These are phyloP conservation scores for Tuber borchii DNA, from an alignment of 495 filamentous ascomycete genomes.

Conservation along the genomic window DNA sequence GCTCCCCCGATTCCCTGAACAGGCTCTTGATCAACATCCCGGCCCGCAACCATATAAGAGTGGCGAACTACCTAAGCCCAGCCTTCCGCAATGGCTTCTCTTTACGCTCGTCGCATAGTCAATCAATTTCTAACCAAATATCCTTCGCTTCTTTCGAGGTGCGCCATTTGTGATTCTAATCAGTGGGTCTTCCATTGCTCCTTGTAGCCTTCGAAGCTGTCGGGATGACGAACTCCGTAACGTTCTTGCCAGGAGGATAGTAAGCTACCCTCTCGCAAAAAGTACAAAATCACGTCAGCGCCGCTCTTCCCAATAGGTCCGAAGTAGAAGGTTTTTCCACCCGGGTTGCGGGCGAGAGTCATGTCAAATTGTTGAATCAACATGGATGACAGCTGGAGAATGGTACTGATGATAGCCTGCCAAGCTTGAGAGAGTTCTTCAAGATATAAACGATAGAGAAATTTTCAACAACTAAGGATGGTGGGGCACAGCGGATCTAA, in stretches of 20 bases:
- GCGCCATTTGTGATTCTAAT: conserved; percentile 67
- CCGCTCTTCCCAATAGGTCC: conserved; percentile 60
- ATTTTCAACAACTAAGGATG: too few species aligned
- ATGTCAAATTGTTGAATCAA: conserved; percentile 67
- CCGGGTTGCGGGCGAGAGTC: conserved; percentile 62
- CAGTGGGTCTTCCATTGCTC: conserved; percentile 50
- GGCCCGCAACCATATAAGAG: conserved; percentile 54
- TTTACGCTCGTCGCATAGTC: conserved; percentile 51
- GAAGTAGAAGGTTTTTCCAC: conserved; percentile 67
- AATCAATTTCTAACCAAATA: conserved; percentile 54
- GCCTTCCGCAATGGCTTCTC: conserved; percentile 45
- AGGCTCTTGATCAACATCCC: conserved; percentile 57
- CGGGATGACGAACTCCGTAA: conserved; percentile 81
- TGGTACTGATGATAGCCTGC: conserved; percentile 70
- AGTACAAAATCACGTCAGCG: conserved; percentile 58
- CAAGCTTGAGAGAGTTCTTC: conserved; percentile 67
- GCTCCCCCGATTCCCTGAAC: conserved; percentile 57
- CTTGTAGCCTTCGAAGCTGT: conserved; percentile 57
- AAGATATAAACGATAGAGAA: conserved; percentile 72
- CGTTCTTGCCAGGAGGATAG: conserved; percentile 61
- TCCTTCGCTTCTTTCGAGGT: conserved; percentile 51
- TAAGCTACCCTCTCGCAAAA: conserved; percentile 55
- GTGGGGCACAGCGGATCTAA: too few species aligned
- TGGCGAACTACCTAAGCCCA: conserved; percentile 54
- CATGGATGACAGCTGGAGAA: conserved; percentile 56